Conservation (phyloP, 345 rosid genomes). For the Xanthoceras sorbifolium region DNA sequence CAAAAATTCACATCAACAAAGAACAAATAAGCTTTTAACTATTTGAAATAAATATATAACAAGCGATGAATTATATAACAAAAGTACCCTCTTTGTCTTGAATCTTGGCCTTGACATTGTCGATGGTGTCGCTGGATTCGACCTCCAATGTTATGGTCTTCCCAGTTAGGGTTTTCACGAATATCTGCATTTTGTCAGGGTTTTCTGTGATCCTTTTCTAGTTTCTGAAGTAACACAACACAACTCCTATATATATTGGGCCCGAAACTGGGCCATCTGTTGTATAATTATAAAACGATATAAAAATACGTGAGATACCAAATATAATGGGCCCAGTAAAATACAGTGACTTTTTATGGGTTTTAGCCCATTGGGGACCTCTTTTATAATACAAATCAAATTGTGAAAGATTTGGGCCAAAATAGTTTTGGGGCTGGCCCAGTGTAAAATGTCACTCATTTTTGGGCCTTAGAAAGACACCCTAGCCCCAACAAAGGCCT, state of each 20-base stretch:
- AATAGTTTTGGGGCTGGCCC: background rate
- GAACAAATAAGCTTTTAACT: background rate
- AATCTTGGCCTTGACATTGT: constrained; percentile 69
- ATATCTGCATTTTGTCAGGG: constrained; percentile 57
- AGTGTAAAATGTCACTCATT: too few species aligned
- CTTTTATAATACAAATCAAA: too few species aligned
- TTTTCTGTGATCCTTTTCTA: background rate
- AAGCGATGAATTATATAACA: background rate
- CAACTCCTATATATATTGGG: background rate
- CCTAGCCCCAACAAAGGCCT: background rate
- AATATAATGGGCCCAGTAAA: too few species aligned
- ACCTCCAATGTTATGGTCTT: constrained; percentile 72
- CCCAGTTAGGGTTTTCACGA: constrained; percentile 67
- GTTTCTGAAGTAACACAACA: background rate
- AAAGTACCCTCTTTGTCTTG: constrained; percentile 66
- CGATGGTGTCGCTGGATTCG: constrained; percentile 65
- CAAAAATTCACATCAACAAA: constrained; percentile 1
- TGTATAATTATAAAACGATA: too few species aligned
- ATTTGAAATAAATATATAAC: background rate
- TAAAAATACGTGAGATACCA: too few species aligned
- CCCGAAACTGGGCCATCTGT: too few species aligned
- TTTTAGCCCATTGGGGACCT: too few species aligned
- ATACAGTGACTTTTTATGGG: too few species aligned
- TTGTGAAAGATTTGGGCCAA: background rate
- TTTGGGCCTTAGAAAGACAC: background rate